phyloP scores from a whole-genome alignment of 352 stramenopile species.

The Globisporangium irregulare region DNA sequence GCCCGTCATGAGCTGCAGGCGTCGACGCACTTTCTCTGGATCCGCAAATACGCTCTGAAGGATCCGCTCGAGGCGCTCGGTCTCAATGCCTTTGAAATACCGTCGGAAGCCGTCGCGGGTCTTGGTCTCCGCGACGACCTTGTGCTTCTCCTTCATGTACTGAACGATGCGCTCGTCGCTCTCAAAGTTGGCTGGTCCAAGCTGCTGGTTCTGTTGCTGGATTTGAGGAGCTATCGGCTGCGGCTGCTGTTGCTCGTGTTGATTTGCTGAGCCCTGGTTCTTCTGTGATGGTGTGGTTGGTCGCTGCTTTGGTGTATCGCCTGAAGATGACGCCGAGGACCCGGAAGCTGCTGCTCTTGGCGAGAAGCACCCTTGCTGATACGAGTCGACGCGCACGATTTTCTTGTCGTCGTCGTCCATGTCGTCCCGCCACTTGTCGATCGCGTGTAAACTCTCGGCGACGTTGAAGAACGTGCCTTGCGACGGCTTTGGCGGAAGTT shows the following conservation, averaged over 20 bases:
- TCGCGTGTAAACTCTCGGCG: conserved; percentile 61
- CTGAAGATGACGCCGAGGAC: background rate
- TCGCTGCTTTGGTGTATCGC: background rate
- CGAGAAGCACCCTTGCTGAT: conserved; percentile 31
- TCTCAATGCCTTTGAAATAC: conserved; percentile 63
- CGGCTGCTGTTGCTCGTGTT: conserved; percentile 20
- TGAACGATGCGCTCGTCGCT: conserved; percentile 48
- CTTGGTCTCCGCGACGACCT: conserved; percentile 46
- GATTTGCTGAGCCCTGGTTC: background rate
- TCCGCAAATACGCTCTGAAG: conserved; percentile 50
- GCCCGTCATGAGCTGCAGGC: conserved; percentile 69
- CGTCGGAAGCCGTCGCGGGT: conserved; percentile 67
- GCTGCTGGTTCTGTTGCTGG: conserved; percentile 7
- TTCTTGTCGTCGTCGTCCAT: conserved; percentile 46
- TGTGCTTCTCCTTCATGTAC: conserved; percentile 48
- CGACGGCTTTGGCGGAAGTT: conserved; percentile 20
- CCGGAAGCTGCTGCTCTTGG: conserved; percentile 7
- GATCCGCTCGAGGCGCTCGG: conserved; percentile 41
- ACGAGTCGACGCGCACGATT: conserved; percentile 25
- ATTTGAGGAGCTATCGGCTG: background rate
- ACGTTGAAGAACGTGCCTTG: conserved; percentile 67
- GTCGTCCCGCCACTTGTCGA: conserved; percentile 71
- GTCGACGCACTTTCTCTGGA: conserved; percentile 48
- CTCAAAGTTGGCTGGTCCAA: conserved; percentile 41
- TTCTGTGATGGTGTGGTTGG: background rate